Evolutionary conservation across 1,284 basidiomycete species (phyloP).

Genomic region (Pascua sp.): DNA sequence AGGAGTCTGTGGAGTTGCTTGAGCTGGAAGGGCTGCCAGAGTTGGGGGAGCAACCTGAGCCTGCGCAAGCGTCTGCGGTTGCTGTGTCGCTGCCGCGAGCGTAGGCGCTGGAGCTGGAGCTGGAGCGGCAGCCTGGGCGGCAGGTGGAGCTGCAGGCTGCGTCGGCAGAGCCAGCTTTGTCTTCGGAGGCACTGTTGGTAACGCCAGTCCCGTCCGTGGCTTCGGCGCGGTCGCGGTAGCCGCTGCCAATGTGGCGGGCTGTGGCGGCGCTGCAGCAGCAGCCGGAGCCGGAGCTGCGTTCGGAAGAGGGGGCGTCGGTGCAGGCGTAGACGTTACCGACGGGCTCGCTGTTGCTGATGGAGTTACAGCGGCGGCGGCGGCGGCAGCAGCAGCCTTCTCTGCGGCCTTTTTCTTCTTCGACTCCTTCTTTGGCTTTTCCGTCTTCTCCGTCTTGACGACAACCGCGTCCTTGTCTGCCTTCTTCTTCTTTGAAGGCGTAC

Average conservation of each 20-base stretch:
- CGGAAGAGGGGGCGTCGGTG: background rate
- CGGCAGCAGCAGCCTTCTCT: conserved; percentile 3
- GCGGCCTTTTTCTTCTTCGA: conserved; percentile 24
- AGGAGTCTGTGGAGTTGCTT: too few relatives aligned
- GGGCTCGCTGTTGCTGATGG: background rate
- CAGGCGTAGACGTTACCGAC: background rate
- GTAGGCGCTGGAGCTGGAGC: conserved; percentile 8
- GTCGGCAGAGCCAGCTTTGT: background rate
- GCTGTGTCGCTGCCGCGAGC: background rate
- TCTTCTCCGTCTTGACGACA: too few relatives aligned
- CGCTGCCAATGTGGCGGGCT: background rate
- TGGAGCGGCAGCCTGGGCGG: conserved; percentile 6
- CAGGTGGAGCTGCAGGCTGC: conserved; percentile 2
- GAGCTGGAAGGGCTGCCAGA: too few relatives aligned
- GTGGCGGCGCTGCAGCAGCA: background rate
- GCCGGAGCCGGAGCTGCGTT: background rate
- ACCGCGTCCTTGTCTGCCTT: conserved; percentile 1
- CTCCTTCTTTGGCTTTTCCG: conserved; percentile 21
- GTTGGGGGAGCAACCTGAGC: background rate
- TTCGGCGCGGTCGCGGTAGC: background rate
- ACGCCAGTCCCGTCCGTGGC: background rate
- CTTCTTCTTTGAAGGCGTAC: conserved; percentile 10
- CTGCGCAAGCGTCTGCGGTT: conserved; percentile 8
- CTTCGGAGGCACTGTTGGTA: background rate
- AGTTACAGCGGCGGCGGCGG: background rate